phyloP scores from a whole-genome alignment of 2,329 filamentous ascomycete genomes.

The Pleoardoris graminearum region DNA sequence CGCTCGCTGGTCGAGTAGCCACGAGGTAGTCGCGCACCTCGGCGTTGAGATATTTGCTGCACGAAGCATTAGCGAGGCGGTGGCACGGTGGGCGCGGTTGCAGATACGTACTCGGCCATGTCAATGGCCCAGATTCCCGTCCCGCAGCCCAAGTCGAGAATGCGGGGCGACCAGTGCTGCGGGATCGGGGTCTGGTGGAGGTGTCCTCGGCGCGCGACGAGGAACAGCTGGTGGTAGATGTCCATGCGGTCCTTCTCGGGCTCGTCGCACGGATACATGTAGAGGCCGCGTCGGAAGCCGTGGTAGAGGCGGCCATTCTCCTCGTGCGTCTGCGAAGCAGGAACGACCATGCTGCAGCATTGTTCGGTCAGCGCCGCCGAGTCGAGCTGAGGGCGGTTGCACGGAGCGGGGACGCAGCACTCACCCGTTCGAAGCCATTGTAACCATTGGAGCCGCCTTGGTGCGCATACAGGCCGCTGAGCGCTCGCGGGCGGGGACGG shows the following conservation, averaged over 20 bases:
- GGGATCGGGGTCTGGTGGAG: constrained; percentile 51
- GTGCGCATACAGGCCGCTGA: constrained; percentile 17
- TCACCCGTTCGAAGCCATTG: constrained; percentile 51
- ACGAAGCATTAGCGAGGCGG: constrained; percentile 32
- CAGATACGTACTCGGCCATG: constrained; percentile 69
- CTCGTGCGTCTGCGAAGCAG: constrained; percentile 52
- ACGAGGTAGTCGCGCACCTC: constrained; percentile 46
- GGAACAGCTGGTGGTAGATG: constrained; percentile 78
- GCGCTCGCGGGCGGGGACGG: constrained; percentile 23
- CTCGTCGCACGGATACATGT: constrained; percentile 78
- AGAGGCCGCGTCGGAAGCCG: constrained; percentile 67
- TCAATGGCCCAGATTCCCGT: constrained; percentile 92
- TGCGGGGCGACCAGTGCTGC: constrained; percentile 49
- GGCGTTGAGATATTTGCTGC: constrained; percentile 58
- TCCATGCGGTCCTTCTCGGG: constrained; percentile 77
- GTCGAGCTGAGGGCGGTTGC: constrained; percentile 25
- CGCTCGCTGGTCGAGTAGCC: constrained; percentile 22
- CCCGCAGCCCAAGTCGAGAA: constrained; percentile 75
- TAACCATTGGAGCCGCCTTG: constrained; percentile 46
- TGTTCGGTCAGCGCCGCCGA: constrained; percentile 10
- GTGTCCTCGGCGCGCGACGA: constrained; percentile 61
- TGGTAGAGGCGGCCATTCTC: constrained; percentile 75
- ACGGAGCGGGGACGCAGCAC: constrained; percentile 41
- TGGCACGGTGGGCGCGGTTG: constrained; percentile 19
- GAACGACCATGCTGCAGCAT: constrained; percentile 43